These are phyloP conservation scores for Discostella stelligeroides DNA, from an alignment of 108 stramenopile species.

Conservation along the genomic window DNA sequence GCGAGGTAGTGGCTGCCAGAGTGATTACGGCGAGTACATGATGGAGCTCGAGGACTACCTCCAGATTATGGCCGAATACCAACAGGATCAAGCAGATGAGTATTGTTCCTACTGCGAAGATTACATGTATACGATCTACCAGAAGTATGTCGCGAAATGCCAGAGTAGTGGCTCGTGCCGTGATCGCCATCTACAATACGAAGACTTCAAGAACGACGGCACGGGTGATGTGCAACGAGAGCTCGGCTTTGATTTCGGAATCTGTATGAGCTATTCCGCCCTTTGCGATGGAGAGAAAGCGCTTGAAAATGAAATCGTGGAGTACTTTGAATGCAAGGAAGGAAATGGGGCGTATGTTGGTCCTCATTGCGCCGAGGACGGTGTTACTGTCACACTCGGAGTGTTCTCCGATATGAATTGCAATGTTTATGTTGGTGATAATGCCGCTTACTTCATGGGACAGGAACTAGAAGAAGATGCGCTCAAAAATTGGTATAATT, in stretches of 20 bases:
- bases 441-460: slow-evolving; percentile 16
- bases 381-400: slow-evolving; percentile 68
- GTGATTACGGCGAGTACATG: slow-evolving; percentile 78
- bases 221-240: slow-evolving; percentile 33
- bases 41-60: slow-evolving; percentile 78
- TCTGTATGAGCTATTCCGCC: slow-evolving; percentile 31
- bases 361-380: slow-evolving; percentile 64
- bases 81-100: slow-evolving; percentile 54
- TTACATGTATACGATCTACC: slow-evolving; percentile 41
- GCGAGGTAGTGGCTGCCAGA: slow-evolving; percentile 58
- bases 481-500: slow-evolving; percentile 32
- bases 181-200: slow-evolving; percentile 26
- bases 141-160: slow-evolving; percentile 27
- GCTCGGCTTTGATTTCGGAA: slow-evolving; percentile 36
- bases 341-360: slow-evolving; percentile 13
- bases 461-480: slow-evolving; percentile 28
- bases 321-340: slow-evolving; percentile 48
- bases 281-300: slow-evolving; percentile 19
- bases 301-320: slow-evolving; percentile 15
- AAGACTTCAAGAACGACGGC: slow-evolving; percentile 34
- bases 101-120: slow-evolving; percentile 71
- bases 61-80: slow-evolving; percentile 68
- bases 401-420: slow-evolving; percentile 81
- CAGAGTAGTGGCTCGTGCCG: slow-evolving; percentile 9
- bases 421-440: slow-evolving; percentile 57